A percentile compares a stretch with the other conserved stretches of the same genome.
Evolutionary conservation across 176 grass and related monocot genomes (phyloP).

Genomic region (Cenchrus americanus): DNA sequence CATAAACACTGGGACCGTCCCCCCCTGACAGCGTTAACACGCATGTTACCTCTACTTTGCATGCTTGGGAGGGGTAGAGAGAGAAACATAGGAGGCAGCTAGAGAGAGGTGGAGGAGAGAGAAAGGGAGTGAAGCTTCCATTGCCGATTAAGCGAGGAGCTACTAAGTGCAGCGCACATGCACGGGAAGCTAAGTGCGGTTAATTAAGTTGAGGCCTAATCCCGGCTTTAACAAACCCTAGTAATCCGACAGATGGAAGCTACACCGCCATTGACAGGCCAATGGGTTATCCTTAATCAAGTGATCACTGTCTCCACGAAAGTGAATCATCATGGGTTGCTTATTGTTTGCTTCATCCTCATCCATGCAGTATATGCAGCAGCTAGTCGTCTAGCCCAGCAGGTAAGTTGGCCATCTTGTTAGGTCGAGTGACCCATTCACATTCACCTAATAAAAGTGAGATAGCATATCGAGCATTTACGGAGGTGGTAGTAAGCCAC

Average conservation of each 20-base stretch:
- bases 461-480: constrained; percentile 18
- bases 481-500: constrained; percentile 36
- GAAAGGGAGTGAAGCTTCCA: constrained; percentile 47
- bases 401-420: constrained; percentile 18
- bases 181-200: constrained; percentile 27
- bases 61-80: constrained; percentile 5
- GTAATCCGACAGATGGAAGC: constrained; percentile 16
- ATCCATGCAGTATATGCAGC: background rate
- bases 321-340: constrained; percentile 38
- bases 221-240: constrained; percentile 33
- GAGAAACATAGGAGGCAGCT: background rate
- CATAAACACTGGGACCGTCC: constrained; percentile 14
- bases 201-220: constrained; percentile 36
- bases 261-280: constrained; percentile 1
- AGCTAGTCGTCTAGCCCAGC: constrained; percentile 6
- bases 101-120: background rate
- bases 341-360: constrained; percentile 35
- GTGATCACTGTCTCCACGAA: constrained; percentile 34
- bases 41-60: constrained; percentile 49
- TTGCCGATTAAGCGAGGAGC: background rate
- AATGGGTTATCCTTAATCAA: constrained; percentile 45
- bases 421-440: constrained; percentile 21
- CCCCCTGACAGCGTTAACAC: constrained; percentile 33
- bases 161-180: constrained; percentile 44
- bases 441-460: background rate